phyloP scores from a whole-genome alignment of 306 rosid species.

The Quercus dentata region DNA sequence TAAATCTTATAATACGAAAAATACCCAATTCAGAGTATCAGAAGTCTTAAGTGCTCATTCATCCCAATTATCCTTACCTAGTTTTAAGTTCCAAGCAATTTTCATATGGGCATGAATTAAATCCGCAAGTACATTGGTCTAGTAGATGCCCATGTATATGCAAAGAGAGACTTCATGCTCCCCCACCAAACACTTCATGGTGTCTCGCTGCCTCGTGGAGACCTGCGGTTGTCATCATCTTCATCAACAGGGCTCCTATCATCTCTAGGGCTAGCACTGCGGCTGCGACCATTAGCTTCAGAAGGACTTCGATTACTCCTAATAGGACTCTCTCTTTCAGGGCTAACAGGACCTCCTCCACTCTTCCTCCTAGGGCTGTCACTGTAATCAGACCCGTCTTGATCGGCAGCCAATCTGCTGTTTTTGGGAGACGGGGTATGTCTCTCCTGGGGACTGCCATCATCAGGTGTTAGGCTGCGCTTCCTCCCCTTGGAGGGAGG shows the following conservation, averaged over 20 bases:
- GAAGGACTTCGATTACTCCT: slow-evolving; percentile 33
- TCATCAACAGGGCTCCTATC: slow-evolving; percentile 65
- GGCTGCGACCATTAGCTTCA: slow-evolving; percentile 42
- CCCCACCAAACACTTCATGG: slow-evolving; percentile 23
- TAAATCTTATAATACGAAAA: too few species aligned
- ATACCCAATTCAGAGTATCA: not conserved
- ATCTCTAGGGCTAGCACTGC: slow-evolving; percentile 44
- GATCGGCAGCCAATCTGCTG: slow-evolving; percentile 28
- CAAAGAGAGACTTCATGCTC: not conserved
- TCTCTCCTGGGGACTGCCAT: slow-evolving; percentile 42
- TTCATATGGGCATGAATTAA: not conserved
- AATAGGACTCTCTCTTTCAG: slow-evolving; percentile 34
- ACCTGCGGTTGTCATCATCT: slow-evolving; percentile 40
- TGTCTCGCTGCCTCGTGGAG: slow-evolving; percentile 51
- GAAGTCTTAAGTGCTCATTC: not conserved
- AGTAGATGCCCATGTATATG: not conserved
- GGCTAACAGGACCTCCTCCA: slow-evolving; percentile 46
- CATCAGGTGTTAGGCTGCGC: slow-evolving; percentile 49
- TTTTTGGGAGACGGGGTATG: slow-evolving; percentile 42
- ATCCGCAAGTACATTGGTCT: not conserved
- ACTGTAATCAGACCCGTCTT: slow-evolving; percentile 53
- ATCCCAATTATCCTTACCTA: not conserved
- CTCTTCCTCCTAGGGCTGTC: slow-evolving; percentile 51
- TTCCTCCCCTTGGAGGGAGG: slow-evolving; percentile 44
- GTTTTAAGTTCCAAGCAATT: not conserved